Conservation (phyloP, 305 asterid species). For the Solanum chacoense region DNA sequence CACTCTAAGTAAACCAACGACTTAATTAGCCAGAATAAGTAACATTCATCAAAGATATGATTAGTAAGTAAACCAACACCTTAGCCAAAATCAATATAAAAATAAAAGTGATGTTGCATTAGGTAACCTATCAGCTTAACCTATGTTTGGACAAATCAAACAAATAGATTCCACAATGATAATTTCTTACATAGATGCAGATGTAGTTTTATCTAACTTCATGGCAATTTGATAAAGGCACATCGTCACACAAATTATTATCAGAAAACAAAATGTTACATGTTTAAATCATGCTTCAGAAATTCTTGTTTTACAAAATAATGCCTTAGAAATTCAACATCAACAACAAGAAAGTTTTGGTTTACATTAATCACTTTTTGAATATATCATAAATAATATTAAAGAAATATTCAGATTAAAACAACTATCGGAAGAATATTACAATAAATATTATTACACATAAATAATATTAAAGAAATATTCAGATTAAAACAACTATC, state of each 20-base stretch:
- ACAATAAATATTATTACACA: too few relatives aligned
- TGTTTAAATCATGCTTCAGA: neutral
- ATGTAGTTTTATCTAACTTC: too few relatives aligned
- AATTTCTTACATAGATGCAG: neutral
- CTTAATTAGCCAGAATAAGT: neutral
- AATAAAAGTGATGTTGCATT: neutral
- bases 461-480: too few relatives aligned
- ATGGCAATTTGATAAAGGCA: neutral
- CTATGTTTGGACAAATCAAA: neutral
- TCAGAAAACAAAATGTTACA: neutral
- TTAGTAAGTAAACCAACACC: neutral
- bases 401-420: too few relatives aligned
- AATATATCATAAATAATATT: too few relatives aligned
- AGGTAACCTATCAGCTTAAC: neutral
- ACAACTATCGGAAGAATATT: too few relatives aligned
- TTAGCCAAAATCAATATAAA: neutral
- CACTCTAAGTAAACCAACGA: neutral
- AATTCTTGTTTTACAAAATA: neutral
- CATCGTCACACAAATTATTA: neutral
- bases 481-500: too few relatives aligned
- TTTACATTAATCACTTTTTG: too few relatives aligned
- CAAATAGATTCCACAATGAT: neutral
- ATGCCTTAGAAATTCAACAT: neutral
- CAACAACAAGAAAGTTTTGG: neutral
- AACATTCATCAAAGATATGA: neutral